These are phyloP conservation scores for Fraxinus ornus DNA, from an alignment of 305 asterid species.

Conservation along the genomic window DNA sequence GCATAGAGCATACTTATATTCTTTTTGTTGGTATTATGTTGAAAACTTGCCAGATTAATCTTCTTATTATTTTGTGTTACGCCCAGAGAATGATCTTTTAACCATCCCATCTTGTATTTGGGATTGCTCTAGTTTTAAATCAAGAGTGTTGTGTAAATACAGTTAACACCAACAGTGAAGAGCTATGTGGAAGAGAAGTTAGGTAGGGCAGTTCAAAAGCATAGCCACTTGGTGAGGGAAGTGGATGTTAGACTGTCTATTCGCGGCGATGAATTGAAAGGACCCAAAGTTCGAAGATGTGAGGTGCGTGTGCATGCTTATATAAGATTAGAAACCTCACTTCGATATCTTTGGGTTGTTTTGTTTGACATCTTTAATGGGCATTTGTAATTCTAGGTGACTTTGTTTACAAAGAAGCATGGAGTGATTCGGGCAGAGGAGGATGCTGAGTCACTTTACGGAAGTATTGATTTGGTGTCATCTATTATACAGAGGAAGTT, in stretches of 20 bases:
- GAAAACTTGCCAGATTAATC: neutral
- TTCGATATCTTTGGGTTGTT: neutral
- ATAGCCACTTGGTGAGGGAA: slow-evolving; percentile 85
- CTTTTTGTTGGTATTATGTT: neutral
- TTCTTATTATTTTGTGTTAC: neutral
- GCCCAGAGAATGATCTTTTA: neutral
- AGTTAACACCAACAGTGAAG: slow-evolving; percentile 75
- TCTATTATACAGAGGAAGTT: slow-evolving; percentile 79
- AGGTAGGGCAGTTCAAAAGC: slow-evolving; percentile 84
- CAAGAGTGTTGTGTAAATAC: slow-evolving; percentile 17
- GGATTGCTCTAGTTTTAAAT: neutral
- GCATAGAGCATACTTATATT: neutral
- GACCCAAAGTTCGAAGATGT: slow-evolving; percentile 75
- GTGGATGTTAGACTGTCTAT: slow-evolving; percentile 82
- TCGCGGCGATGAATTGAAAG: slow-evolving; percentile 95
- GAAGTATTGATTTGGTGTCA: slow-evolving; percentile 79
- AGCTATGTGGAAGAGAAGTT: slow-evolving; percentile 80
- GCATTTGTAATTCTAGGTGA: slow-evolving; percentile 45
- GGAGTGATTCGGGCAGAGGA: slow-evolving; percentile 93
- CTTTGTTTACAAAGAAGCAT: slow-evolving; percentile 84
- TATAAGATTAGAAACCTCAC: neutral
- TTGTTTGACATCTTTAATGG: neutral
- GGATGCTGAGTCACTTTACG: slow-evolving; percentile 71
- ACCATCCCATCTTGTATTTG: neutral
- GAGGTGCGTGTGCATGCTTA: slow-evolving; percentile 50